Evolutionary conservation across 2,329 filamentous ascomycete genomes (phyloP).

Genomic region (Fusarium sp.): DNA sequence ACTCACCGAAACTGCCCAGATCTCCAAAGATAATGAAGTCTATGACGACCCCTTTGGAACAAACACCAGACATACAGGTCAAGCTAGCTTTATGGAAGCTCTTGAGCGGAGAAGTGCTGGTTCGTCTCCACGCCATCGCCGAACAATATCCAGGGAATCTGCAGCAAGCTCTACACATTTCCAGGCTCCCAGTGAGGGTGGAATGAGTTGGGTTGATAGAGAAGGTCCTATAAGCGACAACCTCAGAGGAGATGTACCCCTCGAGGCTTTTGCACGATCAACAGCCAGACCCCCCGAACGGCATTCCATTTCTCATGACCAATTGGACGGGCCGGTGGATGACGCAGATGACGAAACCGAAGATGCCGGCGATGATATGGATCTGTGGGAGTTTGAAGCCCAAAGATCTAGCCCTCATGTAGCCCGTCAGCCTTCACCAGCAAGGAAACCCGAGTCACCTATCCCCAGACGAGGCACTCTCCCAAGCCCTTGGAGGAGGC

Average conservation of each 20-base stretch:
- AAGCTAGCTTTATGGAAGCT: constrained; percentile 48
- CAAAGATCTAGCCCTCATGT: constrained; percentile 56
- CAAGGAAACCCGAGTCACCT: constrained; percentile 36
- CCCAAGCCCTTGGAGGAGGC: constrained; percentile 55
- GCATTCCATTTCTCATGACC: constrained; percentile 5
- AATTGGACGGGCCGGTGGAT: constrained; percentile 26
- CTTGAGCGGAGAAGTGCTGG: constrained; percentile 43
- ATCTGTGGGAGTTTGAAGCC: constrained; percentile 69
- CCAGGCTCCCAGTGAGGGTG: constrained; percentile 49
- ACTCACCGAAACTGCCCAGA: constrained; percentile 20
- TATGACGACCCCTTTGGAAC: constrained; percentile 47
- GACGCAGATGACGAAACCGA: constrained; percentile 33
- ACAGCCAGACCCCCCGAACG: neutral
- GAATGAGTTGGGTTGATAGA: constrained; percentile 57
- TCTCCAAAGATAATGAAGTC: constrained; percentile 15
- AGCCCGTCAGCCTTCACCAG: constrained; percentile 45
- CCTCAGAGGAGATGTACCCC: constrained; percentile 49
- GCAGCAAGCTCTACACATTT: constrained; percentile 49
- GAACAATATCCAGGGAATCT: constrained; percentile 41
- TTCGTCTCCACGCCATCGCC: constrained; percentile 17
- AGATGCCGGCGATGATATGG: constrained; percentile 55
- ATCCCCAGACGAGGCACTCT: constrained; percentile 40
- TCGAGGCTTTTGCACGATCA: constrained; percentile 43
- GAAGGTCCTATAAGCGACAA: constrained; percentile 52
- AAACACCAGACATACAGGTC: constrained; percentile 41